phyloP scores from a whole-genome alignment of 192 early-diverging fungal species.

The Rhizophagus sp. region DNA sequence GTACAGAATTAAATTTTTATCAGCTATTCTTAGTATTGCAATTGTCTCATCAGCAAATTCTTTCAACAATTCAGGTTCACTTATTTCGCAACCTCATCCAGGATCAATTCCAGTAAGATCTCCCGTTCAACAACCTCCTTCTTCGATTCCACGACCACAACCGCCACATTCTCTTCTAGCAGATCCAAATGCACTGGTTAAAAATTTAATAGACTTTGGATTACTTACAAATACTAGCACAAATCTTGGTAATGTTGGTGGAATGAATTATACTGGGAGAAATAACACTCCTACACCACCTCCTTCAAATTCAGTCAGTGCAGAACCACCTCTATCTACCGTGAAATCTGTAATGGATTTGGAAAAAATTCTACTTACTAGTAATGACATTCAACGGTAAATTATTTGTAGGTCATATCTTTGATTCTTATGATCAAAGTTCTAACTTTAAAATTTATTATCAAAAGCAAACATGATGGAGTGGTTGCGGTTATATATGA shows the following conservation, averaged over 20 bases:
- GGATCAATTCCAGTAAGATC: background rate
- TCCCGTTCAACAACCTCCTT: background rate
- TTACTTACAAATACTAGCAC: background rate
- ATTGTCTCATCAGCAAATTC: background rate
- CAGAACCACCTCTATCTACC: constrained; percentile 10
- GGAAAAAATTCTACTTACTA: constrained; percentile 48
- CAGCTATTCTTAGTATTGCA: background rate
- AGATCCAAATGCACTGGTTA: constrained; percentile 23
- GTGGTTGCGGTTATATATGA: constrained; percentile 71
- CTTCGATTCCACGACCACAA: background rate
- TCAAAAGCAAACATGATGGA: constrained; percentile 52
- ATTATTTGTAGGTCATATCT: background rate
- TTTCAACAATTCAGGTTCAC: background rate
- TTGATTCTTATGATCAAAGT: background rate
- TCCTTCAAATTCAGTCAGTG: background rate
- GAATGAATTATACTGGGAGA: background rate
- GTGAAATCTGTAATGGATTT: constrained; percentile 24
- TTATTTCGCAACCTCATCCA: background rate
- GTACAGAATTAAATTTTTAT: constrained; percentile 4
- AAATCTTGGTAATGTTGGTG: constrained; percentile 10
- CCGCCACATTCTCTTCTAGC: constrained; percentile 11
- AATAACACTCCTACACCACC: constrained; percentile 14
- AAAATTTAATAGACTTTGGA: constrained; percentile 28
- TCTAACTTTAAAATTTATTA: constrained; percentile 2
- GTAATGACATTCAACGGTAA: constrained; percentile 52